Evolutionary conservation across 805 yeast species (phyloP).

Genomic region (Yarrowia sp.): DNA sequence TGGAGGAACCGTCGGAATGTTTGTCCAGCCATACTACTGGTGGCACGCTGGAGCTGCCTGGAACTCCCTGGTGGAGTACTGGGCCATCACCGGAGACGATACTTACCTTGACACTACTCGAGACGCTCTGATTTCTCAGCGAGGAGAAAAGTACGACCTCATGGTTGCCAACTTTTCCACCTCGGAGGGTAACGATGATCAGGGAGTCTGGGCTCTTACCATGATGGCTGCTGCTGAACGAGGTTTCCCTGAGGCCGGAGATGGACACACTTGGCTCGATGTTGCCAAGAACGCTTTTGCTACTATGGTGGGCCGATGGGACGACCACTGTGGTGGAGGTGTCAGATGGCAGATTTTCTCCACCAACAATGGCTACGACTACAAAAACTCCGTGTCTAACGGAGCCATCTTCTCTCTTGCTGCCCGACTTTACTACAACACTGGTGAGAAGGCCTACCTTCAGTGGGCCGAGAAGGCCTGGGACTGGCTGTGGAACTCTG

Average conservation of each 20-base stretch:
- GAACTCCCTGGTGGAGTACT: constrained; percentile 67
- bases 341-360: constrained; percentile 88
- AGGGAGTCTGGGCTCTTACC: constrained; percentile 88
- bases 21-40: constrained; percentile 77
- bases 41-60: constrained; percentile 87
- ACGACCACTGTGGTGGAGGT: constrained; percentile 67
- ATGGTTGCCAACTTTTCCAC: constrained; percentile 77
- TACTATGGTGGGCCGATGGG: constrained; percentile 82
- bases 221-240: constrained; percentile 82
- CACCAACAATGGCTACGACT: constrained; percentile 83
- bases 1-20: constrained; percentile 73
- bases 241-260: constrained; percentile 71
- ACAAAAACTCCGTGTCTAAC: constrained; percentile 78
- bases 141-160: constrained; percentile 60
- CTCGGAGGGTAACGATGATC: constrained; percentile 91
- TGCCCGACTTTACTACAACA: constrained; percentile 79
- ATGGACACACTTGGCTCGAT: constrained; percentile 68
- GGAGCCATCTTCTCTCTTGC: constrained; percentile 77
- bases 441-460: constrained; percentile 63
- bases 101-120: constrained; percentile 58
- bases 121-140: constrained; percentile 63
- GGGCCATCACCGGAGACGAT: constrained; percentile 64
- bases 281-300: constrained; percentile 82
- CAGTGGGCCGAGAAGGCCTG: constrained; percentile 68
- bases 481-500: constrained; percentile 60